Percentiles rank a stretch among this genome's conserved stretches.
Conservation (phyloP, 1,284 basidiomycete genomes). For the Mycena sp. region DNA sequence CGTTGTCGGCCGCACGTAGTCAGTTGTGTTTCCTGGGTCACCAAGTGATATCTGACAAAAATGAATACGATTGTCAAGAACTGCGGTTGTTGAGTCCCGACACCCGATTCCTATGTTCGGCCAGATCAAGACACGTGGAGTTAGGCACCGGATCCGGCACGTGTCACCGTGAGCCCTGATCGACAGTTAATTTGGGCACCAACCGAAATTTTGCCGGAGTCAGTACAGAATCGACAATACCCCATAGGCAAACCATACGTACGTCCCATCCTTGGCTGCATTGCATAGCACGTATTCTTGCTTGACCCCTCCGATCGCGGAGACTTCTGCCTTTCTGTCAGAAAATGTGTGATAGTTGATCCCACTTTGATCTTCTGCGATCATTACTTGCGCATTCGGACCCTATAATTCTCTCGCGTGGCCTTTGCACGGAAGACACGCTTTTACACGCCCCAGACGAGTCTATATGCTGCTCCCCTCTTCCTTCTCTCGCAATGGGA, state of each 20-base stretch:
- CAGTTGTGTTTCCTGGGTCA: background rate
- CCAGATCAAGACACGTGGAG: conserved; percentile 2
- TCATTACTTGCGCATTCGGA: conserved; percentile 19
- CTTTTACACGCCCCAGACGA: conserved; percentile 6
- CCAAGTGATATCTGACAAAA: background rate
- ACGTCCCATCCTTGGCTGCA: background rate
- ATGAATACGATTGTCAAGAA: background rate
- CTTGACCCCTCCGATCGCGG: background rate
- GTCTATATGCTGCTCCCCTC: conserved; percentile 7
- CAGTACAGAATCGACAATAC: background rate
- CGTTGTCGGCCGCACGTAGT: background rate
- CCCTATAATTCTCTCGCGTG: conserved; percentile 25
- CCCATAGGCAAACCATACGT: background rate
- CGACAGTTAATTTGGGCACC: background rate
- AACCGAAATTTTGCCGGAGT: conserved; percentile 11
- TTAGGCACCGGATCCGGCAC: background rate
- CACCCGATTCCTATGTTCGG: background rate
- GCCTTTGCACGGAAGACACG: conserved; percentile 28
- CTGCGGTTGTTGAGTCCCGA: background rate
- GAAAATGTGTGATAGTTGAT: conserved; percentile 15
- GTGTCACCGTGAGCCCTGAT: conserved; percentile 7
- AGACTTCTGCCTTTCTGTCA: background rate
- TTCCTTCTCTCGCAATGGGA: conserved; percentile 22
- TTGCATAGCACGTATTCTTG: background rate
- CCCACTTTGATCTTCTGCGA: conserved; percentile 9